Base-by-base conservation (phyloP, 208 protist species). In the Jaenimonas drosophilae region DNA sequence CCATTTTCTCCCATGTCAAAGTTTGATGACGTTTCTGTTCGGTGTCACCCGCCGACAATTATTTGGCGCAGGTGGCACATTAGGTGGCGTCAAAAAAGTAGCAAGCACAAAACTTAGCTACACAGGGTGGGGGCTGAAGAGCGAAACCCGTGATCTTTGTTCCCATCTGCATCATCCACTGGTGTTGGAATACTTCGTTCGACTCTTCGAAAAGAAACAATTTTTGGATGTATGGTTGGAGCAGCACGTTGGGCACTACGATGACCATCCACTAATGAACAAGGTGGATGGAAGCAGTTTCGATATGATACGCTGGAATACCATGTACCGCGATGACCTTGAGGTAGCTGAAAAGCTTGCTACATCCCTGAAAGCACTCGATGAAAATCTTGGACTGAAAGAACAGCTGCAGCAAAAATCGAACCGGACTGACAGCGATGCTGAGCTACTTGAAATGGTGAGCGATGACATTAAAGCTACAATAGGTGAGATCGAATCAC, bases 1-100 rank as follows among this genome's bases (percentile, higher is more conserved):
- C 30, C 30, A 14, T 34, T 34, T 34, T 34, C 30, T 34, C 14
- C 9, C 7, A 7, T 34, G 14, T 30, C 23, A 40, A 32, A 44
- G 7, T 23, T 36, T 16, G 21, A n/a, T 4, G 24, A 19, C 16
- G 24, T 12, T 9, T 14, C 28, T 30, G 31, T 60, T 68, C 45
- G 12, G 57, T 23, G 42, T 49, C 33, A 46, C 25, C 19, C 9
- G 7, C 39, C 27, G 47, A 11, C 26, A 44, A 16, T 36, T 71
- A 5, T 88, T 92, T 65, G 83, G 83, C 21, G 72, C 74, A 12
- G 84, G 84, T 37, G 77, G 71, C 43, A 88, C 78, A n/a, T 74
- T 70, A 25, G 84, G 84, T 42, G 73, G 79, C 0, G 79, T 88
- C 11, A 86, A 87, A 25, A 82, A 84, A 27, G 29, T 88, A 2